Evolutionary conservation across 805 yeast species (phyloP), one percentile per base, ranked within the genome.

Genomic region (Blastobotrys chiropterorum): DNA sequence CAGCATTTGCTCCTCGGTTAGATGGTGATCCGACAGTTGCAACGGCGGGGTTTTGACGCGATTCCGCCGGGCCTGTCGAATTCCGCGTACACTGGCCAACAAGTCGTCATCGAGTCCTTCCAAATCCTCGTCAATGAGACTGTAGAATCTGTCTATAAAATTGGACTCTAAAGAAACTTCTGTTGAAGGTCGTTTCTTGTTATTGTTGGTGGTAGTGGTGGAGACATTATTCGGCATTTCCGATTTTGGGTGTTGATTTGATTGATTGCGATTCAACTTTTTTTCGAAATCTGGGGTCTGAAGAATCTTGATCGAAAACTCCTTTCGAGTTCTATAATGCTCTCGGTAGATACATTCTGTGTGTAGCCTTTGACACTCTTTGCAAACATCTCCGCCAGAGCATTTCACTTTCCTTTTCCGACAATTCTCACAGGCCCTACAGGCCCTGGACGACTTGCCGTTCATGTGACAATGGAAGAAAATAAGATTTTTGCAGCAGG

Each of bases 1-100:
- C 38, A 55, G 49, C 58, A 55, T 55, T 38, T 55, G 56, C 47
- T 55, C 58, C 46, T 55, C 58, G 34, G 58, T 53, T 26, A 55
- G 42, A 22, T 55, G 49, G 8, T n/a, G 6, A 7, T 48, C 55
- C n/a, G 46, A 46, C 13, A 53, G 38, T 13, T 40, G 43, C 20
- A 40, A 15, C 8, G 43, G 43, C 7, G 43, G 19, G 38, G 34
- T 26, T 26, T 26, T 11, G 34, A 26, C 34, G 5, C 34, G 34
- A 26, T 11, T 26, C 34, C 11, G 34, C 11, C 34, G 34, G 8
- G 34, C 34, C 11, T 26, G 8, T 26, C 11, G 5, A 11, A 26
- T 26, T 5, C 11, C 11, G 5, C 34, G 34, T 26, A 26, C 11
- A 6, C 11, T 26, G 34, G 11, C 34, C 34, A 26, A 6, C 34